A percentile compares a stretch with the other conserved stretches of the same genome.
Evolutionary conservation across 345 rosid species (phyloP).

Genomic region (Salix suchowensis): DNA sequence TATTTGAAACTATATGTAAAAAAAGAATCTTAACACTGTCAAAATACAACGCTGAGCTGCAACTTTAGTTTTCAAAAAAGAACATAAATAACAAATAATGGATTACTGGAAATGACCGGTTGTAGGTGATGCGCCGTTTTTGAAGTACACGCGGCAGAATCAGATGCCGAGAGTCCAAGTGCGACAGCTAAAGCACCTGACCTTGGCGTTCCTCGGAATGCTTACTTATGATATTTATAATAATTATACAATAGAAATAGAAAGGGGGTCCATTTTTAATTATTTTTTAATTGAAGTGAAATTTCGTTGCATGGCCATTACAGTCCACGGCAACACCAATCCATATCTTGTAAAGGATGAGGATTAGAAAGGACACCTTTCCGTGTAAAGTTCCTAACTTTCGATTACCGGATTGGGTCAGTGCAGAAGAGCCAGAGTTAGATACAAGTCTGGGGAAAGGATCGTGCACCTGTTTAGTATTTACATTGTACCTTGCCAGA

Average conservation of each 20-base stretch:
- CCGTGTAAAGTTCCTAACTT: not conserved
- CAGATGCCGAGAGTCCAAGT: too few relatives aligned
- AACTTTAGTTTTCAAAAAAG: too few relatives aligned
- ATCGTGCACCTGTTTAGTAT: not conserved
- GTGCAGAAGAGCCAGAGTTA: not conserved
- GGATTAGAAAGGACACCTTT: not conserved
- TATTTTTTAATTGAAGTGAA: not conserved
- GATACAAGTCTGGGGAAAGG: not conserved
- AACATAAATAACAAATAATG: too few relatives aligned
- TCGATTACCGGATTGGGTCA: not conserved
- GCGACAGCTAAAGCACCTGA: too few relatives aligned
- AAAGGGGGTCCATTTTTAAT: not conserved
- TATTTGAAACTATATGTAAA: too few relatives aligned
- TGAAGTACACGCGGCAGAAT: too few relatives aligned
- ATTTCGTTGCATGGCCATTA: not conserved
- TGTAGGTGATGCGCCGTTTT: too few relatives aligned
- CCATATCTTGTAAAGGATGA: constrained; percentile 5
- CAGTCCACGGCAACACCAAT: not conserved
- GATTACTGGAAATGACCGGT: too few relatives aligned
- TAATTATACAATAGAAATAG: not conserved
- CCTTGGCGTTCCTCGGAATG: too few relatives aligned
- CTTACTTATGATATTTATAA: not conserved
- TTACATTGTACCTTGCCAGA: not conserved
- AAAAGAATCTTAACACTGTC: too few relatives aligned
- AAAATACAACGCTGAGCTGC: too few relatives aligned